Base-by-base conservation (phyloP, 306 rosid species). In the Mimosa bimucronata region DNA sequence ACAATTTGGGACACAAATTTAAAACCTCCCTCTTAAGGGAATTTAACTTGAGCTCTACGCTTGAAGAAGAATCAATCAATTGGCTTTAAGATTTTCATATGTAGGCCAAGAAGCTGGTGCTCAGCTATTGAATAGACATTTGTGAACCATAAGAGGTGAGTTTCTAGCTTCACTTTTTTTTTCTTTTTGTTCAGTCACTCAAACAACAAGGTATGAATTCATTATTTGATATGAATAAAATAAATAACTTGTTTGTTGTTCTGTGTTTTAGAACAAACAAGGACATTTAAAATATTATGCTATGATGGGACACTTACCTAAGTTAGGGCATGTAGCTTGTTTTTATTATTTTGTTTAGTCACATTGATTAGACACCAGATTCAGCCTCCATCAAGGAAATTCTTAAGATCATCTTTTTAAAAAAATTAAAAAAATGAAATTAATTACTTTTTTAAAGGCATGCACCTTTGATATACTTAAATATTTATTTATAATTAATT, bases 71-170 rank as follows among this genome's bases (percentile, higher is more conserved):
- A 77, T 61, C 41, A 78, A 65, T 61, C 21, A 78, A 53, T 72
- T 40, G 48, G 83, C 81, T 71, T 74, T 79, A 19, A 19, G 25
- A 57, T 70, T 75, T 75, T 80, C 57, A 50, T 7, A 18, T 73
- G 3, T 79, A 87, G 86, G 79, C 80, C 41, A 77, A 34, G 85
- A 87, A 83, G 90, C 85, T 71, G 88, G 84, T 85, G 71, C 85
- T 87, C 74, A 77, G 84, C 92, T 83, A 82, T 83, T 79, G 90
- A 89, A 58, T 82, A 78, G 90, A 88, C 91, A 84, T 83, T 85
- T 89, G 96, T 81, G 92, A 90, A 81, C 81, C 90, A 85, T 42
- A 86, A 73, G 76, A 66, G 74, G 40, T 41, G 60, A 14, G 41
- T 71, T 21, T 73, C 50, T 85, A 78, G 83, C 61, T 73, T 68